Base-by-base conservation (phyloP, 2,329 filamentous ascomycete species). In the Xylariaceae sp. region DNA sequence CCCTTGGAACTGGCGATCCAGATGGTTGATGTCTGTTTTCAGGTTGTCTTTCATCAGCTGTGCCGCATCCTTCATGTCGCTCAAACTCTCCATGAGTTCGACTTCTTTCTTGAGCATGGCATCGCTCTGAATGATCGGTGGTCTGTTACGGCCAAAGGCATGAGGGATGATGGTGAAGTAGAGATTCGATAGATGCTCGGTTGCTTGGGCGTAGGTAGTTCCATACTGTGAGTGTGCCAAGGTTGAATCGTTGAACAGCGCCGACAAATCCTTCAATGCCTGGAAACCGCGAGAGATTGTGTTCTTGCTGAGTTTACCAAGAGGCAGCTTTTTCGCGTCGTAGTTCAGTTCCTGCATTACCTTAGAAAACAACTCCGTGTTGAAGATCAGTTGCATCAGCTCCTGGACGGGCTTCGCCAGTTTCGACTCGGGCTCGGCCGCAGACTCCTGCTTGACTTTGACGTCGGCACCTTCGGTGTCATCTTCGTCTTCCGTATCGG, bases 141-240 rank as follows among this genome's bases (percentile, higher is more conserved):
- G 89, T 0, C 86, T 80, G 50, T 83, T 82, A 37, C 90, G 86
- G 7, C 90, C 89, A 72, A 93, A 37, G 77, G 82, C 58, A 69
- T 96, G 91, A 0, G 92, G 92, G 62, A 96, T 95, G 47, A 88
- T 76, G 0, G 88, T 89, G 72, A 92, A 94, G 74, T 90, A 96
- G 9, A 80, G 76, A 67, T 95, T 92, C 37, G 90, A 92, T 2
- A 93, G 76, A 0, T 82, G 70, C 65, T 89, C 85, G 1, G 81
- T 79, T 0, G 84, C 82, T 0, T 63, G 49, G 4, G 55, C 23
- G 34, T 76, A 70, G 2, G 62, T 60, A 47, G 70, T 76, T 3
- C 68, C 67, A 68, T 84, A 81, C 48, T 75, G 70, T 9, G 74
- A 72, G 0, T 66, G 56, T 0, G 83, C 82, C 0, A 83, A 71